Percentiles rank a stretch among this genome's conserved stretches.
Evolutionary conservation across 2,329 filamentous ascomycete genomes (phyloP).

Genomic region (Beauveria sp.): DNA sequence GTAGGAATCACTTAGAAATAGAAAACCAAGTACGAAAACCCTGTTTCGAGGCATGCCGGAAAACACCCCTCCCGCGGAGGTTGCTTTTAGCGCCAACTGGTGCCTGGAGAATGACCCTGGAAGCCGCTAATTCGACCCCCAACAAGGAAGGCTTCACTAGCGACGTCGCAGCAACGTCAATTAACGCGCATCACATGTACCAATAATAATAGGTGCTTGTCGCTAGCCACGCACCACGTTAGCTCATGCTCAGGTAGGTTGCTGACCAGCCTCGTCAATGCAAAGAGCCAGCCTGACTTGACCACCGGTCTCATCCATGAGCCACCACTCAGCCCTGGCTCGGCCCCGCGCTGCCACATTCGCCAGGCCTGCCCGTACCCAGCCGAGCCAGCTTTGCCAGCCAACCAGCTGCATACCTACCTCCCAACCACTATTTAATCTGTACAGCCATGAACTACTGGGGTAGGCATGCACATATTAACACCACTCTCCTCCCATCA

Average conservation of each 20-base stretch:
- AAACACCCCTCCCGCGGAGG: neutral
- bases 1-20: too few relatives aligned
- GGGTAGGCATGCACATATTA: neutral
- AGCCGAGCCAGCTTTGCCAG: too few relatives aligned
- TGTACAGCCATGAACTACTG: neutral
- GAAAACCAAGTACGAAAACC: too few relatives aligned
- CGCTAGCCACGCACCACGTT: neutral
- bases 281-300: neutral
- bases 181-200: neutral
- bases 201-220: neutral
- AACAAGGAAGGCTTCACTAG: neutral
- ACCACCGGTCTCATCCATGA: neutral
- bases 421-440: too few relatives aligned
- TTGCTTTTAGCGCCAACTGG: neutral
- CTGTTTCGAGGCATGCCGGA: too few relatives aligned
- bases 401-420: too few relatives aligned
- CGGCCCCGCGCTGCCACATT: neutral
- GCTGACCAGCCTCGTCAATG: too few relatives aligned
- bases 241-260: too few relatives aligned
- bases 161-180: neutral
- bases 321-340: neutral
- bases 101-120: neutral
- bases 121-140: neutral
- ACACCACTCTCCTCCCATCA: neutral
- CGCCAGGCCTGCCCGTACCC: too few relatives aligned